Conservation (phyloP, 139 green algal species). For the Haematococcus sp. region DNA sequence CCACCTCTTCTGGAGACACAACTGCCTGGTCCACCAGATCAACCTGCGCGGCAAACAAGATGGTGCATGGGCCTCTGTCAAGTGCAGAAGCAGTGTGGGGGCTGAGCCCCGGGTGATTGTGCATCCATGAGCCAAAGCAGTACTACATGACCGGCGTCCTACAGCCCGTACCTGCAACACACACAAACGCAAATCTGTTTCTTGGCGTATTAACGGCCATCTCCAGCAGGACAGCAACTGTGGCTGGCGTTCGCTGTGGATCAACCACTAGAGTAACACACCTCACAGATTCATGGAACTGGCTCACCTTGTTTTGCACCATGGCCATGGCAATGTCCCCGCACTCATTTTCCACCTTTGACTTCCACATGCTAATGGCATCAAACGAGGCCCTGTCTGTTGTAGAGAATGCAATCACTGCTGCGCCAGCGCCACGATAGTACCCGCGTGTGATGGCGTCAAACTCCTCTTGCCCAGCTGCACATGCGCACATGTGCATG, state of each 20-base stretch:
- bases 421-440: constrained; percentile 64
- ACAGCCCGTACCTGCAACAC: too few species aligned
- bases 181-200: too few species aligned
- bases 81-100: too few species aligned
- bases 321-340: constrained; percentile 64
- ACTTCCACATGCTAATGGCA: constrained; percentile 60
- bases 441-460: constrained; percentile 74
- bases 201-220: too few species aligned
- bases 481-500: background rate
- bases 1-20: constrained; percentile 55
- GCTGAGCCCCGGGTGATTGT: too few species aligned
- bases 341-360: constrained; percentile 63
- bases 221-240: too few species aligned
- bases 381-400: constrained; percentile 70
- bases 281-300: too few species aligned
- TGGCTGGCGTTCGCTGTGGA: too few species aligned
- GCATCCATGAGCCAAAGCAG: too few species aligned
- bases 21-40: constrained; percentile 65
- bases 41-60: constrained; percentile 14
- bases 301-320: constrained; percentile 74
- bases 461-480: constrained; percentile 79
- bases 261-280: too few species aligned
- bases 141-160: too few species aligned
- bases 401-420: constrained; percentile 74
- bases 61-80: too few species aligned